Evolutionary conservation across 768 basidiomycete species (phyloP), one percentile per base, ranked within the genome.

Genomic region (Crassisporium funariophilum): DNA sequence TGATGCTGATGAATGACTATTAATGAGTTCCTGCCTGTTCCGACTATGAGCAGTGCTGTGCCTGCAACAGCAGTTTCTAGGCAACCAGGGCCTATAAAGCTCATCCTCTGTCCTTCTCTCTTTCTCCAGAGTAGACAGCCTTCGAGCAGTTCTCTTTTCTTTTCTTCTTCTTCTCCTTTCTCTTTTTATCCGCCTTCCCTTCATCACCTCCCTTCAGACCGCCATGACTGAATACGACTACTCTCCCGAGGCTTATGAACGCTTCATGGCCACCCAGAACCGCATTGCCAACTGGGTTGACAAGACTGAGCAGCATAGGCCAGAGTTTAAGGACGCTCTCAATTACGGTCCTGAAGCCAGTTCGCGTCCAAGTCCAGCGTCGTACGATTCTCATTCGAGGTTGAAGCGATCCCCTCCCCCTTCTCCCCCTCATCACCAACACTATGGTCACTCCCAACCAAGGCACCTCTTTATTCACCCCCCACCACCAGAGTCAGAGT

Each of bases 141-240:
- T 17, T 47, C 23, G 24, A 31, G 35, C 35, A 29, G 27, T 7
- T 29, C 23, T 37, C 44, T 23, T n/a, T 39, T 42, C 25, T 52
- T 43, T 27, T 43, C 36, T 40, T 29, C 29, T 31, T 29, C 17
- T 39, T 27, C 16, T 20, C 27, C 35, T 36, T 25, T 33, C 51
- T 22, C 35, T 23, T 38, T 16, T 34, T 37, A n/a, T n/a, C n/a
- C n/a, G n/a, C n/a, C n/a, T n/a, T n/a, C n/a, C n/a, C n/a, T n/a
- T n/a, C n/a, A n/a, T n/a, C n/a, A n/a, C n/a, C n/a, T n/a, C n/a
- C n/a, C n/a, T n/a, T n/a, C n/a, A n/a, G n/a, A n/a, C n/a, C n/a
- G 39, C 36, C 10, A 81, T 81, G 79, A 81, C 79, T 2, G 79
- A 81, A 62, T 81, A 81, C 71, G 79, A 82, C 66, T 81, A 71